A percentile compares a stretch with the other conserved stretches of the same genome.
Conservation (phyloP, 2,329 filamentous ascomycete species). For the Samsoniella hepiali region DNA sequence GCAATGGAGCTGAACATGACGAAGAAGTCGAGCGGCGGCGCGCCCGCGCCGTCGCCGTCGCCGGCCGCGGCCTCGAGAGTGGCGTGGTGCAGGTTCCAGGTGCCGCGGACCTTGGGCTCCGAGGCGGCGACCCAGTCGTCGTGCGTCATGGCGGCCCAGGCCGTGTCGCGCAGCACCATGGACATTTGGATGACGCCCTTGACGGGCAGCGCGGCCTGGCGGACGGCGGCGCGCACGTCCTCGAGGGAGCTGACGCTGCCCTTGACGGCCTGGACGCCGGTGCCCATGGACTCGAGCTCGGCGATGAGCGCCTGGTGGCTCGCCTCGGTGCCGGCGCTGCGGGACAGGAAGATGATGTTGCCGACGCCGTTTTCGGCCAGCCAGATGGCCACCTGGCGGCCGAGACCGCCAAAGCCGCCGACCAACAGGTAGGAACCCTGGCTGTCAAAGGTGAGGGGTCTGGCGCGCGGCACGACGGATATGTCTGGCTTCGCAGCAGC, state of each 20-base stretch:
- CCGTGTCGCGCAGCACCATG: slow-evolving; percentile 30
- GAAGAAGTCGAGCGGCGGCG: not conserved
- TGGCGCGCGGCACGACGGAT: not conserved
- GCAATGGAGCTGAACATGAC: slow-evolving; percentile 32
- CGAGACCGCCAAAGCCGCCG: slow-evolving; percentile 47
- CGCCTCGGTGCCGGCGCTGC: not conserved
- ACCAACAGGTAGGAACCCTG: slow-evolving; percentile 39
- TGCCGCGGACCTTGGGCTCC: slow-evolving; percentile 33
- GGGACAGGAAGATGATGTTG: slow-evolving; percentile 39
- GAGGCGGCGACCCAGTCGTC: slow-evolving; percentile 29
- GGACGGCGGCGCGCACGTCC: not conserved
- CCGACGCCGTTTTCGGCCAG: slow-evolving; percentile 44
- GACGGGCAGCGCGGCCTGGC: slow-evolving; percentile 25
- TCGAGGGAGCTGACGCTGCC: not conserved
- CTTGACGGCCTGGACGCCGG: not conserved
- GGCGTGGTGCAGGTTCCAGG: slow-evolving; percentile 35
- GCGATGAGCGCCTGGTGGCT: not conserved
- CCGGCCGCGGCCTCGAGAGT: not conserved
- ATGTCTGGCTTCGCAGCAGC: not conserved
- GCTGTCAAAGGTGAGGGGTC: not conserved
- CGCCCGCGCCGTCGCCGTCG: too few relatives aligned
- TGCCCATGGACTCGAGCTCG: not conserved
- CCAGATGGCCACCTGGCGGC: slow-evolving; percentile 43
- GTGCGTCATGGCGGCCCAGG: slow-evolving; percentile 34
- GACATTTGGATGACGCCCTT: slow-evolving; percentile 36